These are phyloP conservation scores for Chlorella sorokiniana DNA, from an alignment of 139 green algal species.

Conservation along the genomic window DNA sequence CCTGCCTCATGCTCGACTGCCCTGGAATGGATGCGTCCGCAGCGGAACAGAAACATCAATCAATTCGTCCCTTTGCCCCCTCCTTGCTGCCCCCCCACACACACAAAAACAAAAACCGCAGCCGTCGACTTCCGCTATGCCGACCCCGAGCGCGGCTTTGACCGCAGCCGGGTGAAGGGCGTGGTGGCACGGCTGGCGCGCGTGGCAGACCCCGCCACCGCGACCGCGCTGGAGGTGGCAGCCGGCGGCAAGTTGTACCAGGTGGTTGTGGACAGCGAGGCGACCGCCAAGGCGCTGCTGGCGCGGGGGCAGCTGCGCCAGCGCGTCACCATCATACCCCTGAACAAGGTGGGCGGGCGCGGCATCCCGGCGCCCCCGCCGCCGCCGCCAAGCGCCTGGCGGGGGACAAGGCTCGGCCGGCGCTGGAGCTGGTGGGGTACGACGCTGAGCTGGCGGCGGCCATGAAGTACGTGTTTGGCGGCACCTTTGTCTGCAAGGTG, in stretches of 20 bases:
- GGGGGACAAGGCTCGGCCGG: conserved; percentile 55
- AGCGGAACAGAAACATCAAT: no score
- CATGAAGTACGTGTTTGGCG: conserved; percentile 95
- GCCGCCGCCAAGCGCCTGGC: conserved; percentile 28
- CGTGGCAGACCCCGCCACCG: conserved; percentile 70
- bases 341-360: conserved; percentile 86
- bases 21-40: no score
- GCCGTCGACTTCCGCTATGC: conserved; percentile 76
- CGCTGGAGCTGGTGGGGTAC: conserved; percentile 86
- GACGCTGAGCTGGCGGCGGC: conserved; percentile 72
- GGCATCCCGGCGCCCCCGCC: background rate
- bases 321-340: conserved; percentile 96
- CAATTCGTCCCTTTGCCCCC: no score
- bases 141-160: conserved; percentile 79
- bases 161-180: conserved; percentile 75
- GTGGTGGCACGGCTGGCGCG: conserved; percentile 84
- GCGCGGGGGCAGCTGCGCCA: conserved; percentile 78
- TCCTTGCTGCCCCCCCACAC: background rate
- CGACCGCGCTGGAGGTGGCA: conserved; percentile 93
- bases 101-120: no score
- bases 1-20: no score
- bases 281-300: conserved; percentile 92
- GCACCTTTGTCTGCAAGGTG: conserved; percentile 93
- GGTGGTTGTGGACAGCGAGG: conserved; percentile 76
- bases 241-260: conserved; percentile 95